These are phyloP conservation scores for Elongisporangium undulatum DNA, from an alignment of 352 stramenopile species.

Conservation along the genomic window DNA sequence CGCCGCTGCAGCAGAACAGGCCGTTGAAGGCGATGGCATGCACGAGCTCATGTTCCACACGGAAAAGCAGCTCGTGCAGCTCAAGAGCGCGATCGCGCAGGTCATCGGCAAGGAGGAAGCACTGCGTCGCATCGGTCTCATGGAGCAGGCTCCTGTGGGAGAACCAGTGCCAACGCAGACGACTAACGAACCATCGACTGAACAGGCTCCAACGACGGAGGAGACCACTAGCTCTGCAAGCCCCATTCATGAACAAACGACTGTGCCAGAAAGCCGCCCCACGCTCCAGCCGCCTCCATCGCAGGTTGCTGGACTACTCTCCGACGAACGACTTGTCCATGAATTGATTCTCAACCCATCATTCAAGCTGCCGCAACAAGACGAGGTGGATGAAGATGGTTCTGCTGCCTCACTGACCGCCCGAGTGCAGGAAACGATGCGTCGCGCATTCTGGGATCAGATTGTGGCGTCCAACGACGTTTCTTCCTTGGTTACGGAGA, in stretches of 20 bases:
- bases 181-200: constrained; percentile 3
- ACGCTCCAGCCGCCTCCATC: constrained; percentile 6
- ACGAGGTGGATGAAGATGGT: constrained; percentile 2
- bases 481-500: constrained; percentile 30
- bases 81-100: constrained; percentile 45
- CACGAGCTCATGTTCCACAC: constrained; percentile 55
- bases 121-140: constrained; percentile 18
- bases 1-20: constrained; percentile 16
- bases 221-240: too few species aligned
- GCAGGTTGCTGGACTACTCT: constrained; percentile 42
- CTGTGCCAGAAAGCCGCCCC: constrained; percentile 1
- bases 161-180: not conserved
- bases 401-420: constrained; percentile 23
- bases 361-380: constrained; percentile 29
- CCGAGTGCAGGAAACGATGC: constrained; percentile 47
- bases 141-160: constrained; percentile 25
- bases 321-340: constrained; percentile 56
- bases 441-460: constrained; percentile 67
- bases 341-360: constrained; percentile 71
- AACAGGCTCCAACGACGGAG: not conserved
- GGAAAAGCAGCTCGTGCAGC: constrained; percentile 49
- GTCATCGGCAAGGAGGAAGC: constrained; percentile 47
- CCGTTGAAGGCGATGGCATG: constrained; percentile 39
- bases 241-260: constrained; percentile 7
- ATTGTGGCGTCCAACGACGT: constrained; percentile 43